These are phyloP conservation scores for Nissolia schottii DNA, from an alignment of 306 rosid species.

Conservation along the genomic window DNA sequence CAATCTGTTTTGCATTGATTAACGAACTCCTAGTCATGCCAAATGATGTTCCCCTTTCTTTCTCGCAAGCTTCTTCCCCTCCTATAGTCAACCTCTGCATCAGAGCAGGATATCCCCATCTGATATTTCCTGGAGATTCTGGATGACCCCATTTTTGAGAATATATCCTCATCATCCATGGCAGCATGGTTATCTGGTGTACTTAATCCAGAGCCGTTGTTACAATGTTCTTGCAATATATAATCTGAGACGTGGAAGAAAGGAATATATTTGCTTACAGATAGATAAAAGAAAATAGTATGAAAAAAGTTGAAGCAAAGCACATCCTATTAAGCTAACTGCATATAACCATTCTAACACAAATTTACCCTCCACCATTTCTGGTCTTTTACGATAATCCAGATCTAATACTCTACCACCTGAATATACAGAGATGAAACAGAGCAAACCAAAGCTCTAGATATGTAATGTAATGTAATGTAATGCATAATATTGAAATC, in stretches of 20 bases:
- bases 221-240: slow-evolving; percentile 46
- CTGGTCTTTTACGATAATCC: neutral
- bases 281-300: slow-evolving; percentile 1
- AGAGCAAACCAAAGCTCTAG: slow-evolving; percentile 3
- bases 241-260: slow-evolving; percentile 49
- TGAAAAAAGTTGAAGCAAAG: slow-evolving; percentile 1
- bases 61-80: slow-evolving; percentile 86
- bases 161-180: slow-evolving; percentile 58
- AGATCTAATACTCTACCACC: slow-evolving; percentile 11
- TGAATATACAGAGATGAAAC: neutral
- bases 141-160: slow-evolving; percentile 62
- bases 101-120: slow-evolving; percentile 81
- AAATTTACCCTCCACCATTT: slow-evolving; percentile 3
- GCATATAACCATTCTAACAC: neutral
- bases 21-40: slow-evolving; percentile 50
- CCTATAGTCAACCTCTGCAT: slow-evolving; percentile 95
- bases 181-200: slow-evolving; percentile 40
- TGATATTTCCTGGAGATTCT: slow-evolving; percentile 59
- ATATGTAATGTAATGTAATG: neutral
- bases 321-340: slow-evolving; percentile 9
- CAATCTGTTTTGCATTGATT: slow-evolving; percentile 37
- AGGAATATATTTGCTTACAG: slow-evolving; percentile 25
- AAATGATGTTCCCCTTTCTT: slow-evolving; percentile 52
- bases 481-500: slow-evolving; percentile 4
- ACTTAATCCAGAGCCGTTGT: slow-evolving; percentile 56